phyloP scores from a whole-genome alignment of 176 grass and related monocot genomes.

The Tuctoria greenei region DNA sequence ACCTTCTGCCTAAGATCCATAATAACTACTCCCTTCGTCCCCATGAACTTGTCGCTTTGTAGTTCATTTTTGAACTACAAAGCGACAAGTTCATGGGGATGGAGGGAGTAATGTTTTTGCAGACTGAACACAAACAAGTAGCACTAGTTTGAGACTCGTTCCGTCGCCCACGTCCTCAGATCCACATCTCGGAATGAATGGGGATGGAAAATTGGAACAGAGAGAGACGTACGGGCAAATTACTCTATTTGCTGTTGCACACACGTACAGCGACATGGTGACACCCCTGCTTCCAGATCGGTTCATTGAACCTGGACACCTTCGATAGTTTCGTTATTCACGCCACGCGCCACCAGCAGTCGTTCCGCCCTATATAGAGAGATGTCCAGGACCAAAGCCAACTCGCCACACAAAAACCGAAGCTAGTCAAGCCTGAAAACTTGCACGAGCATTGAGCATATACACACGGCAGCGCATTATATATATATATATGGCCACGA shows the following conservation, averaged over 20 bases:
- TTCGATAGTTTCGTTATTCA: neutral
- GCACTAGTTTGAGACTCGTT: neutral
- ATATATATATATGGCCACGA: neutral
- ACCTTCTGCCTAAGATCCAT: too few species aligned
- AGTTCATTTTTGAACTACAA: too few species aligned
- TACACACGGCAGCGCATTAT: neutral
- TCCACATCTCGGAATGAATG: constrained; percentile 16
- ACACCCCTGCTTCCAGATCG: neutral
- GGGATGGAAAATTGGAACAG: neutral
- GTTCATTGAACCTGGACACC: constrained; percentile 52
- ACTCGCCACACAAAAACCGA: neutral
- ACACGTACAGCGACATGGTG: constrained; percentile 17
- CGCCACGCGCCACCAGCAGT: neutral
- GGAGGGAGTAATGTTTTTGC: too few species aligned
- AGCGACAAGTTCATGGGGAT: too few species aligned
- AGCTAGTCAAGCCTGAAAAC: neutral
- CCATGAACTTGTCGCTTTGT: too few species aligned
- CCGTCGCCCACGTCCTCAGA: neutral
- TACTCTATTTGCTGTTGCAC: neutral
- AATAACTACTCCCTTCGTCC: too few species aligned
- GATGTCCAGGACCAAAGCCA: neutral
- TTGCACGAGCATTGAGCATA: neutral
- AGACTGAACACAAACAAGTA: too few species aligned
- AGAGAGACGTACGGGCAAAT: neutral
- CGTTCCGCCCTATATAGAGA: constrained; percentile 35